Evolutionary conservation across 352 stramenopile genomes (phyloP), one percentile per base, ranked within the genome.

Genomic region (Phytophthora pseudosyringae): DNA sequence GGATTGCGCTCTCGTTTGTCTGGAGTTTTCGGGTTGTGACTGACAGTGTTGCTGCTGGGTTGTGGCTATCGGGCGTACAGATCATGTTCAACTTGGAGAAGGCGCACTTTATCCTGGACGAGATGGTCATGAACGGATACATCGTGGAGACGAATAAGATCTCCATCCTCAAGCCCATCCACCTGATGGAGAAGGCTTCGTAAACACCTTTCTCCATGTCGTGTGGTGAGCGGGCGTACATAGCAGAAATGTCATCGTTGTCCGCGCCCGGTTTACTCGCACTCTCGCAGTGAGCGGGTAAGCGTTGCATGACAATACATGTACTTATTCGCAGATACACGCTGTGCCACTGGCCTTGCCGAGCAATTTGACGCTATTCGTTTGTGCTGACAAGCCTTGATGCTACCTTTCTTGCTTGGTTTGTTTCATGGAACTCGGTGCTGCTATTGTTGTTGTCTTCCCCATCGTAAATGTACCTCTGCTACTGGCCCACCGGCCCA

Each of bases 141-240:
- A 98, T 99, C 60, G 97, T 99, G 48, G 98, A 99, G 73, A 99
- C 97, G 21, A 99, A 99, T 84, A 99, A 99, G 71, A 86, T 96
- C 41, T 99, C 98, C 67, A 97, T 99, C 62, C 84, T 99, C 53
- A 98, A 98, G 77, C 97, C 97, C 9, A 98, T 99, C 69, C 89
- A 98, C 74, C 83, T 99, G 59, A 98, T 99, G 93, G 97, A 99
- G 73, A 98, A 98, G 69, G 88, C 85, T 11, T 94, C 87, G 68
- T 95, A 63, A 35, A 45, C 41, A 6, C 10, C 26, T 25, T 25
- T 35, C 35, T 28, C 21, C 21, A 18, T 45, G 26, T 46, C 10
- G 36, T 46, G 35, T 35, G 31, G 8, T 38, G 45, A 38, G 0
- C 28, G 16, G n/a, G n/a, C n/a, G 40, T 8, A 9, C 16, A 16